phyloP scores from a whole-genome alignment of 169 alveolate genomes.

The Cryptosporidium baileyi region DNA sequence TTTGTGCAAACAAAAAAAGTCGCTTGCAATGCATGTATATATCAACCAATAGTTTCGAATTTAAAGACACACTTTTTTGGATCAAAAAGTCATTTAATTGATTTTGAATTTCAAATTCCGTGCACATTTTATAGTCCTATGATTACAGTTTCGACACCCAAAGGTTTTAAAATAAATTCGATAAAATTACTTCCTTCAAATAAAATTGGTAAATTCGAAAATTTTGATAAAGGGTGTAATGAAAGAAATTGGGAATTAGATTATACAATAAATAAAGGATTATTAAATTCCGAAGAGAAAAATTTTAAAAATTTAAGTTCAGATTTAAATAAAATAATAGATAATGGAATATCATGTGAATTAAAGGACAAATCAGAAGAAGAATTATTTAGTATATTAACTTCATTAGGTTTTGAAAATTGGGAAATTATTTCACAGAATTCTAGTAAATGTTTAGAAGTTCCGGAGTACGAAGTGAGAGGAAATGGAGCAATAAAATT shows the following conservation, averaged over 20 bases:
- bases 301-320: not conserved
- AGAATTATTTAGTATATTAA: constrained; percentile 10
- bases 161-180: constrained; percentile 11
- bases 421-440: constrained; percentile 51
- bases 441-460: constrained; percentile 18
- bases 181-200: constrained; percentile 16
- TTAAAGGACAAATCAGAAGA: constrained; percentile 3
- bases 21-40: constrained; percentile 66
- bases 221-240: not conserved
- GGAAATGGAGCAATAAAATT: constrained; percentile 17
- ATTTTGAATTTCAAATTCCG: constrained; percentile 61
- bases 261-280: not conserved
- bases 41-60: constrained; percentile 38
- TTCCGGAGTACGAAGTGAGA: constrained; percentile 16
- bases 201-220: constrained; percentile 20
- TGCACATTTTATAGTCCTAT: constrained; percentile 57
- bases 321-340: not conserved
- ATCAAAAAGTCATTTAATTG: constrained; percentile 12
- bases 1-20: not conserved
- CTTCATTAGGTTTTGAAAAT: constrained; percentile 40
- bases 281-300: not conserved
- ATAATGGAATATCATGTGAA: not conserved
- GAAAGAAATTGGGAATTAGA: not conserved
- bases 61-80: constrained; percentile 51
- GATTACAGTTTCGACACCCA: constrained; percentile 49